Evolutionary conservation across 768 basidiomycete genomes (phyloP).

Genomic region (Roridomyces roridus): DNA sequence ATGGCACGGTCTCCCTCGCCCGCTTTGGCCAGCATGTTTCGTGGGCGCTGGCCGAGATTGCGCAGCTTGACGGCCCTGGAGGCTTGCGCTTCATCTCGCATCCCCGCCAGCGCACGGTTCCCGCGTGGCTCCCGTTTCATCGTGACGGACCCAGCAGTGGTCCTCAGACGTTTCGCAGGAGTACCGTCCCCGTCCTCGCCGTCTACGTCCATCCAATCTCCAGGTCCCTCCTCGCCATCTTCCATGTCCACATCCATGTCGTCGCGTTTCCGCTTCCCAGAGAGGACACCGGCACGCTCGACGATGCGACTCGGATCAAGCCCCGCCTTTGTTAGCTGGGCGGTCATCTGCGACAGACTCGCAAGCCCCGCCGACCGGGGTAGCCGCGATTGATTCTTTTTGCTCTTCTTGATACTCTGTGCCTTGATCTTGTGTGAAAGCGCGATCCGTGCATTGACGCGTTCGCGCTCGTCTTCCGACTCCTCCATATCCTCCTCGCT

Average conservation of each 20-base stretch:
- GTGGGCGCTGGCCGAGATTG: slow-evolving; percentile 84
- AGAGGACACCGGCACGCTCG: slow-evolving; percentile 85
- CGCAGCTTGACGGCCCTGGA: slow-evolving; percentile 82
- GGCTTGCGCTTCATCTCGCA: slow-evolving; percentile 83
- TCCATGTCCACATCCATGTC: slow-evolving; percentile 68
- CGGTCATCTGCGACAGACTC: slow-evolving; percentile 78
- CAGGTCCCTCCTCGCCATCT: slow-evolving; percentile 44
- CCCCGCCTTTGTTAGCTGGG: slow-evolving; percentile 85
- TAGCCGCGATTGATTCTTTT: slow-evolving; percentile 82
- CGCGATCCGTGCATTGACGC: slow-evolving; percentile 60
- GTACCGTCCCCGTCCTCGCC: slow-evolving; percentile 53
- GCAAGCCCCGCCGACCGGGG: slow-evolving; percentile 78
- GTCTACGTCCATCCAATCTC: slow-evolving; percentile 59
- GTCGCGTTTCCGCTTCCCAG: slow-evolving; percentile 76
- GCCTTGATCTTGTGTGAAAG: slow-evolving; percentile 74
- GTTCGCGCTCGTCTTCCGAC: slow-evolving; percentile 84
- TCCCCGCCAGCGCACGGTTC: slow-evolving; percentile 78
- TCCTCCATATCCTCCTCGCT: slow-evolving; percentile 81
- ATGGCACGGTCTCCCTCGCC: slow-evolving; percentile 89
- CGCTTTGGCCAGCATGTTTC: slow-evolving; percentile 89
- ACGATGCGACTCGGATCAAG: slow-evolving; percentile 87
- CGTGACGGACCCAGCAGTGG: slow-evolving; percentile 61
- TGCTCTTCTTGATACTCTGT: slow-evolving; percentile 82
- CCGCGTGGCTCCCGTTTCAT: slow-evolving; percentile 63
- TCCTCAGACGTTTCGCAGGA: slow-evolving; percentile 66